phyloP scores from a whole-genome alignment of 2,329 filamentous ascomycete genomes.

The Stachybotrys chartarum region DNA sequence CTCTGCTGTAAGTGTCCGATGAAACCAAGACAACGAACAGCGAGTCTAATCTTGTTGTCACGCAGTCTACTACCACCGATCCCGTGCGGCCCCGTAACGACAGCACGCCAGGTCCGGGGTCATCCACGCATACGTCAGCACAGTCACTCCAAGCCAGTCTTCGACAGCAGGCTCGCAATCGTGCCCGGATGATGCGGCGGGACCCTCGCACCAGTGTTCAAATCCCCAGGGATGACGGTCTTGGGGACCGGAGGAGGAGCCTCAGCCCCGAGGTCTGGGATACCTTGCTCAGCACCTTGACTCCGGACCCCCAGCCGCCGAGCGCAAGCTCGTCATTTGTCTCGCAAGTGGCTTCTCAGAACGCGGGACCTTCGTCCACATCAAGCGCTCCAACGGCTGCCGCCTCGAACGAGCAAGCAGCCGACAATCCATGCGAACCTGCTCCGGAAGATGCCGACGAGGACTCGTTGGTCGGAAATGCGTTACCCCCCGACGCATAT shows the following conservation, averaged over 20 bases:
- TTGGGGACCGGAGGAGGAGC: slow-evolving; percentile 80
- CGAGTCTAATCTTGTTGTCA: too few species aligned
- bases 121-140: not conserved
- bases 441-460: not conserved
- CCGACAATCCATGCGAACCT: slow-evolving; percentile 35
- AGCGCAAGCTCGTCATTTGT: slow-evolving; percentile 79
- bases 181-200: not conserved
- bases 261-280: slow-evolving; percentile 77
- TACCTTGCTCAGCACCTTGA: slow-evolving; percentile 70
- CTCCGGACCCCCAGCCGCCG: slow-evolving; percentile 73
- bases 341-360: slow-evolving; percentile 44
- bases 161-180: too few species aligned
- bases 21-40: too few species aligned
- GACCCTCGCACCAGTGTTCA: not conserved
- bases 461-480: not conserved
- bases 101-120: too few species aligned
- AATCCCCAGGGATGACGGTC: slow-evolving; percentile 49
- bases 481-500: too few species aligned
- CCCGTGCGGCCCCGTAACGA: too few species aligned
- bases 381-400: not conserved
- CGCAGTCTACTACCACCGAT: too few species aligned
- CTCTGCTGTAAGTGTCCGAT: too few species aligned
- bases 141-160: not conserved
- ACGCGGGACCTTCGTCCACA: slow-evolving; percentile 27
- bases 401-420: slow-evolving; percentile 18